Percentiles rank a stretch among this genome's conserved stretches.
Conservation (phyloP, 257 asterid genomes). For the Ajuga chamaepitys region DNA sequence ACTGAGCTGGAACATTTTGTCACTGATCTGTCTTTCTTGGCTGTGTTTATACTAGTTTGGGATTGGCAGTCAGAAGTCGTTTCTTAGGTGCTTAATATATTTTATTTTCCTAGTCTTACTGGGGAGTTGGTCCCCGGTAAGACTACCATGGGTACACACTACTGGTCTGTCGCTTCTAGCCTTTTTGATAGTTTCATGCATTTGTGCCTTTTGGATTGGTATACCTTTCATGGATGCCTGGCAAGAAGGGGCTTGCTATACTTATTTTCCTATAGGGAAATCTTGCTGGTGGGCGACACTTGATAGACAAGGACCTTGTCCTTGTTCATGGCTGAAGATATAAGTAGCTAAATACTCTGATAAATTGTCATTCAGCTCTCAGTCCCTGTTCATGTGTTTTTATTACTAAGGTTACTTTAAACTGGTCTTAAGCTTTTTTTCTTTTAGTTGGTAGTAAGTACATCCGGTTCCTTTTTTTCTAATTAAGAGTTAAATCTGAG, state of each 20-base stretch:
- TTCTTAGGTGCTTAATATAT: background rate
- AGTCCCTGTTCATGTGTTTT: background rate
- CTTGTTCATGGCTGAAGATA: background rate
- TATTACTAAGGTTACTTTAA: background rate
- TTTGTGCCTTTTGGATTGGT: background rate
- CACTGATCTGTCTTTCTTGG: background rate
- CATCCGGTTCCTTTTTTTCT: background rate
- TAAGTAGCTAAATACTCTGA: background rate
- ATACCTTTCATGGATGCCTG: background rate
- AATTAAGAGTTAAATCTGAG: background rate
- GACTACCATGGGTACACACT: background rate
- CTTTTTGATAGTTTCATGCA: background rate
- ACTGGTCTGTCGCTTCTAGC: background rate
- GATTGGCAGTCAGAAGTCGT: background rate
- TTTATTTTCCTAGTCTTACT: background rate
- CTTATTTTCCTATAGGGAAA: background rate
- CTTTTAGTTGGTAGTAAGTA: background rate
- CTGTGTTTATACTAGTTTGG: background rate
- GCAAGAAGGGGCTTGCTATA: background rate
- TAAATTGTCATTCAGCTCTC: background rate
- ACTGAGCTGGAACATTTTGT: background rate
- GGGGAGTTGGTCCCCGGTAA: background rate
- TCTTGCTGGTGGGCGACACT: background rate
- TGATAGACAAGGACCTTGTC: background rate
- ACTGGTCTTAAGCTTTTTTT: background rate